These are phyloP conservation scores for Vaccinium macrocarpon DNA, from an alignment of 148 eudicot species.

Conservation along the genomic window DNA sequence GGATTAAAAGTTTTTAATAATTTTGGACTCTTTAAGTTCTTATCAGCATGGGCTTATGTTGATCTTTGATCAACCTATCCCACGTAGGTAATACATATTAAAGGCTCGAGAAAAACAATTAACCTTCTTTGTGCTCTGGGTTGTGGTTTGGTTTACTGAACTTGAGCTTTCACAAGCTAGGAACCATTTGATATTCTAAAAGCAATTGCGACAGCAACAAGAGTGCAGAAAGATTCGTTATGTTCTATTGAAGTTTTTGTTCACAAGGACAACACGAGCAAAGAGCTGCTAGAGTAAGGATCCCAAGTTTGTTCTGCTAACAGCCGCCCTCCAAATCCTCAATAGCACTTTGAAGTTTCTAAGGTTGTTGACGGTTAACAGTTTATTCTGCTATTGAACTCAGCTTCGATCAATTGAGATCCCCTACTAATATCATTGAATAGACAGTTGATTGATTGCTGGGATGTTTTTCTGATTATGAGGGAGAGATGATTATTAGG, in stretches of 20 bases:
- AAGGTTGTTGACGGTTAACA: neutral
- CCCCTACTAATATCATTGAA: too few relatives aligned
- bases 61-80: neutral
- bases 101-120: neutral
- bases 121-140: neutral
- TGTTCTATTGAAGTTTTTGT: slow-evolving; percentile 79
- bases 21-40: neutral
- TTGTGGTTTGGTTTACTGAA: neutral
- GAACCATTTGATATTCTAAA: neutral
- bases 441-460: neutral
- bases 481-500: neutral
- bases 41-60: neutral
- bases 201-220: slow-evolving; percentile 43
- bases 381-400: neutral
- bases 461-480: neutral
- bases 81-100: too few relatives aligned
- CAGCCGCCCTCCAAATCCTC: slow-evolving; percentile 75
- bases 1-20: neutral
- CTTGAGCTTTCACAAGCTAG: neutral
- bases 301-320: slow-evolving; percentile 79
- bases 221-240: slow-evolving; percentile 46
- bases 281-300: slow-evolving; percentile 62
- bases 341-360: slow-evolving; percentile 25
- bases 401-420: neutral
- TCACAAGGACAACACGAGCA: slow-evolving; percentile 84